Evolutionary conservation across 2,329 filamentous ascomycete species (phyloP).

Genomic region (Fusarium caatingaense): DNA sequence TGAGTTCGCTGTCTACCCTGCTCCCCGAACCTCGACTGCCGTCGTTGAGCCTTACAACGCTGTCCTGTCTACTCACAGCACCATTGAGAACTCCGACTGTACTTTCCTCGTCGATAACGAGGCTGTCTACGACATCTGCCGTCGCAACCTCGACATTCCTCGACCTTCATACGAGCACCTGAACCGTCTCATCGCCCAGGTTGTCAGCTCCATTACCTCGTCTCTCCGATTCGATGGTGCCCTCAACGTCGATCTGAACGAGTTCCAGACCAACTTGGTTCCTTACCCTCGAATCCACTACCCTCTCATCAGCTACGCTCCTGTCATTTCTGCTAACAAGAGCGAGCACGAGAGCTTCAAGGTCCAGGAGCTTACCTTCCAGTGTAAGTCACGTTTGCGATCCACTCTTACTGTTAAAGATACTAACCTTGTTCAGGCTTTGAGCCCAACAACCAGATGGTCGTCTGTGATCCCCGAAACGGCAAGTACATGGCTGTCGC

Average conservation of each 20-base stretch:
- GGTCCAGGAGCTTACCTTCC: constrained; percentile 80
- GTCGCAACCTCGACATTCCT: constrained; percentile 76
- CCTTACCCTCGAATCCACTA: constrained; percentile 81
- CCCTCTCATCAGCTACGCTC: constrained; percentile 78
- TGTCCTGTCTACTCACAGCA: constrained; percentile 79
- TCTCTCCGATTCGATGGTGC: constrained; percentile 78
- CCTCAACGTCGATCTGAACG: constrained; percentile 79
- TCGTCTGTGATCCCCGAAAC: constrained; percentile 78
- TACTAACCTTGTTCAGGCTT: constrained; percentile 65
- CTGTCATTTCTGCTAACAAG: constrained; percentile 77
- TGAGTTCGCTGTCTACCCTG: constrained; percentile 78
- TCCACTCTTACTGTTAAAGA: background rate
- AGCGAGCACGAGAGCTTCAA: constrained; percentile 90
- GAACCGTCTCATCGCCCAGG: constrained; percentile 78
- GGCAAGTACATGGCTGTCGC: constrained; percentile 83
- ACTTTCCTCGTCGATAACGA: constrained; percentile 83
- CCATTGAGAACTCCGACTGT: constrained; percentile 81
- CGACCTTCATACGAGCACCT: constrained; percentile 77
- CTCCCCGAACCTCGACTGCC: constrained; percentile 75
- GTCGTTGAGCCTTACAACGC: constrained; percentile 82
- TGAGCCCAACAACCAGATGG: constrained; percentile 84
- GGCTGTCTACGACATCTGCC: constrained; percentile 80
- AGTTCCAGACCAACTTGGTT: constrained; percentile 82
- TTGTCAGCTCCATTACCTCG: constrained; percentile 79
- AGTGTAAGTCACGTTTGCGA: constrained; percentile 64